phyloP scores from a whole-genome alignment of 2,329 filamentous ascomycete genomes.

The Neofusicoccum sp. region DNA sequence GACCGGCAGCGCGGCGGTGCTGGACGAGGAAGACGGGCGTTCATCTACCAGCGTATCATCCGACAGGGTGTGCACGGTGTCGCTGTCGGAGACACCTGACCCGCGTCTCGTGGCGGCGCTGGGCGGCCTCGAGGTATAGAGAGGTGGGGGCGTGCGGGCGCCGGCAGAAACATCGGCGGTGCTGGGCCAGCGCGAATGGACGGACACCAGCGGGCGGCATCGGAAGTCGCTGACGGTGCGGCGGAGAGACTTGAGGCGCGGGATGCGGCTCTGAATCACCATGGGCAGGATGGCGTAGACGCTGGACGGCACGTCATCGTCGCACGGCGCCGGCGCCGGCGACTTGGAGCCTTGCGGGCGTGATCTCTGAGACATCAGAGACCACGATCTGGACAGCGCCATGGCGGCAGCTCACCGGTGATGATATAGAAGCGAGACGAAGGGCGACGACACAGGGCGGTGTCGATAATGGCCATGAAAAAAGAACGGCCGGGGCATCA shows the following conservation, averaged over 20 bases:
- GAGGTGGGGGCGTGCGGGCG: slow-evolving; percentile 42
- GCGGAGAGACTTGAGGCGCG: slow-evolving; percentile 54
- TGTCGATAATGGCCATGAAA: not conserved
- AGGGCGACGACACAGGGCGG: not conserved
- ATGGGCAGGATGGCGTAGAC: slow-evolving; percentile 59
- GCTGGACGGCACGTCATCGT: slow-evolving; percentile 41
- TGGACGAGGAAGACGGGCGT: slow-evolving; percentile 25
- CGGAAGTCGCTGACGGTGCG: slow-evolving; percentile 36
- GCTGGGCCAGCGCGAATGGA: slow-evolving; percentile 13
- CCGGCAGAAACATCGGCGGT: slow-evolving; percentile 17
- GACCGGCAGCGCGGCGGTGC: slow-evolving; percentile 26
- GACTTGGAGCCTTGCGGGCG: not conserved
- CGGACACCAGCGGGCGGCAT: slow-evolving; percentile 22
- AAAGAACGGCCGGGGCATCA: not conserved
- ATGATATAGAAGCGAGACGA: not conserved
- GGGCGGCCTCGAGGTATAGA: slow-evolving; percentile 35
- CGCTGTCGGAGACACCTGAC: slow-evolving; percentile 26
- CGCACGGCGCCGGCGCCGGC: not conserved
- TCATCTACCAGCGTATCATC: slow-evolving; percentile 18
- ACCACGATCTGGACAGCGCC: not conserved
- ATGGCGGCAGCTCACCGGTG: not conserved
- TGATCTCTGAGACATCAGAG: slow-evolving; percentile 5
- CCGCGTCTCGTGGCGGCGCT: slow-evolving; percentile 27
- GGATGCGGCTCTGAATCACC: slow-evolving; percentile 55
- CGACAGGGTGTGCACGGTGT: slow-evolving; percentile 9